phyloP scores from a whole-genome alignment of 768 basidiomycete genomes.

The Hemileccinum impolitum region DNA sequence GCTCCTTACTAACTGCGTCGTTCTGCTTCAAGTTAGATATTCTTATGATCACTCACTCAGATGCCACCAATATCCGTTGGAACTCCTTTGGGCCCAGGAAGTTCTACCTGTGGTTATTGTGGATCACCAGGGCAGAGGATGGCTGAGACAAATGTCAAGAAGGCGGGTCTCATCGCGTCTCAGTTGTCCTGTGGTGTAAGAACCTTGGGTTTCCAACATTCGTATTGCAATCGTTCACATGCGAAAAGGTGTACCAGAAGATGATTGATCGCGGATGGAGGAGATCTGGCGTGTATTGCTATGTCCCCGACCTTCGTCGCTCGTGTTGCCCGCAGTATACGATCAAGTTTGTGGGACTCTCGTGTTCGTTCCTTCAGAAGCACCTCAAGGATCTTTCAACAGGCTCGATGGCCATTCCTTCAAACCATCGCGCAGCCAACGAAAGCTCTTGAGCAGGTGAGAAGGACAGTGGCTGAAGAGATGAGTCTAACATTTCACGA shows the following conservation, averaged over 20 bases:
- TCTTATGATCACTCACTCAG: not conserved
- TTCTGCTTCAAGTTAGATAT: no score
- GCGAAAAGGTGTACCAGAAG: constrained; percentile 62
- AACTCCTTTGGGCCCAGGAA: constrained; percentile 22
- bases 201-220: not conserved
- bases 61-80: constrained; percentile 30
- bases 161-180: constrained; percentile 47
- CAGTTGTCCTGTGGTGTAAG: constrained; percentile 54
- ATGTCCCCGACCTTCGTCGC: constrained; percentile 76
- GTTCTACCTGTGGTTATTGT: constrained; percentile 67
- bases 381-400: constrained; percentile 16
- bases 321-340: constrained; percentile 96
- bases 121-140: constrained; percentile 48
- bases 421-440: constrained; percentile 67
- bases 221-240: not conserved
- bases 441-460: constrained; percentile 71
- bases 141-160: constrained; percentile 40
- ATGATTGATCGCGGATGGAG: constrained; percentile 89
- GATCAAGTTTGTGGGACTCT: constrained; percentile 59
- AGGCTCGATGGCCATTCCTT: constrained; percentile 69
- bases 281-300: constrained; percentile 78
- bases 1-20: no score
- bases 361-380: constrained; percentile 1
- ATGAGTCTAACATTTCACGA: not conserved
- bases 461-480: not conserved